Evolutionary conservation across 2,329 filamentous ascomycete species (phyloP).

Genomic region (Teratosphaeria gauchensis): DNA sequence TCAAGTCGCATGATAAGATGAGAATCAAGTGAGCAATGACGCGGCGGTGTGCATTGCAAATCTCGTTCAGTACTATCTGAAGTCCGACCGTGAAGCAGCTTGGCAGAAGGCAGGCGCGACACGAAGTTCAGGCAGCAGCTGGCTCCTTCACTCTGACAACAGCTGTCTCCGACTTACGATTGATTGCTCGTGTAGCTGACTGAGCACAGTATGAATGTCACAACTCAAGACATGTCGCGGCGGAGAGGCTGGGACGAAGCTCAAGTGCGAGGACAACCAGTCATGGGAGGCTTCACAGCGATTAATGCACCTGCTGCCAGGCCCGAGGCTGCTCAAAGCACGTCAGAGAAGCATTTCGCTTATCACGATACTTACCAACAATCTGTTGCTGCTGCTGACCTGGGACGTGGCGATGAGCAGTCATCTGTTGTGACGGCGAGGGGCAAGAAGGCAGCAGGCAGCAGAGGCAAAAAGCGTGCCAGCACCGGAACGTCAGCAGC

Average conservation of each 20-base stretch:
- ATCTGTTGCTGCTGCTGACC: background rate
- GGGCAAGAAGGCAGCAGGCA: conserved; percentile 4
- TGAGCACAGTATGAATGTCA: background rate
- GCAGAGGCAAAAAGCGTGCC: conserved; percentile 4
- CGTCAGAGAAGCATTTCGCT: background rate
- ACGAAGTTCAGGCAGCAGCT: background rate
- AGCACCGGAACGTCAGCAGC: conserved; percentile 1
- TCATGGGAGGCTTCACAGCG: conserved; percentile 6
- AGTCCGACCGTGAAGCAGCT: background rate
- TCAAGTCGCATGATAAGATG: background rate
- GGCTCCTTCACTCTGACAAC: background rate
- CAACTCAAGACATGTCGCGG: conserved; percentile 1
- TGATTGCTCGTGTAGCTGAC: background rate
- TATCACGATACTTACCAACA: background rate
- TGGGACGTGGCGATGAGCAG: background rate
- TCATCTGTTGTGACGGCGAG: background rate
- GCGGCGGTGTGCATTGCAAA: background rate
- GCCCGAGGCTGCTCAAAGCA: background rate
- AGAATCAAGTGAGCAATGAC: background rate
- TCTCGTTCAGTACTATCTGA: background rate
- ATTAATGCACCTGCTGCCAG: conserved; percentile 4
- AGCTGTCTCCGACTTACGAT: background rate
- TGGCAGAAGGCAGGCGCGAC: background rate
- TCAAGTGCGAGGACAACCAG: background rate
- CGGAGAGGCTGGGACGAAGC: conserved; percentile 7